Evolutionary conservation across 2,329 filamentous ascomycete species (phyloP), one percentile per base, ranked within the genome.

Genomic region (Aspergillus glaucus): DNA sequence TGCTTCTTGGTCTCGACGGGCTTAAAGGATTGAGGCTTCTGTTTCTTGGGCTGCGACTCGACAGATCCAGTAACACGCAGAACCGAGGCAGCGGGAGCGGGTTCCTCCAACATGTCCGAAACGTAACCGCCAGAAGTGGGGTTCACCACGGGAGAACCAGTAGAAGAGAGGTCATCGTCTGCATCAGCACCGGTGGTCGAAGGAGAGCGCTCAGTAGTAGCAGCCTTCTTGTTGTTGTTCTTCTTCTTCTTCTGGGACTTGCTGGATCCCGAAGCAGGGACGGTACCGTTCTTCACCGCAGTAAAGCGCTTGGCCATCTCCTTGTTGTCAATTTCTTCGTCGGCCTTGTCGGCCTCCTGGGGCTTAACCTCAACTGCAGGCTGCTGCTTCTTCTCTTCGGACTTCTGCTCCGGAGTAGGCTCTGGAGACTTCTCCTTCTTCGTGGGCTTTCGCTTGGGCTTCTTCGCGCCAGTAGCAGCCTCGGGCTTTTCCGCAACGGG

Each of bases 1-100:
- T 95, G 88, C 78, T 96, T 96, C 85, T 96, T 96, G 17, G 86
- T 87, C 76, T 95, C 87, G 15, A 79, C 80, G 44, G 80, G 78
- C 67, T 88, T 83, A 55, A 80, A 76, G 37, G 77, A 74, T 73
- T 84, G 81, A 46, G 64, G 52, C 56, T 76, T 72, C 60, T 79
- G 75, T 71, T 83, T 83, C 71, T 85, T 80, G 64, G 72, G 69
- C 55, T 70, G 67, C 17, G 74, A 72, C 72, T 78, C 82, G 65
- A 71, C 79, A 62, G 70, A 80, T 65, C 84, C 83, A 47, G 86
- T 93, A 55, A 97, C 76, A 53, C 87, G 87, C 53, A 96, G 76
- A 43, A 94, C 82, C 0, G 84, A 84, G 21, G 89, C 86, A 47
- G 82, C 86, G 36, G 82, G 66, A 2, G 80, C 69, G 40, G 80